phyloP scores from a whole-genome alignment of 345 rosid species.

The Aquilaria malaccensis region DNA sequence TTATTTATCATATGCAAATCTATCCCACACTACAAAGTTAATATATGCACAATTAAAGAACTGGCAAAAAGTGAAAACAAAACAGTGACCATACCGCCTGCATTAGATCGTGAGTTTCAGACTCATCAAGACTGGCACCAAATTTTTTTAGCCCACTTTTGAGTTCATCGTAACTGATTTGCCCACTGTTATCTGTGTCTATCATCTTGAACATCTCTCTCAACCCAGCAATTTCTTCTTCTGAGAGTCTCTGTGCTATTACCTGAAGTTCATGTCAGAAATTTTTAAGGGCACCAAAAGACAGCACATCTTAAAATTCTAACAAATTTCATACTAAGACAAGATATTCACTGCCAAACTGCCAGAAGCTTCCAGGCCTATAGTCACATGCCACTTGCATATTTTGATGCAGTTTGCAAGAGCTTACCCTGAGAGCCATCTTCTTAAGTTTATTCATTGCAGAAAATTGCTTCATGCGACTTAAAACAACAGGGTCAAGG shows the following conservation, averaged over 20 bases:
- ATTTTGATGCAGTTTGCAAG: not conserved
- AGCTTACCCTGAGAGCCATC: constrained; percentile 69
- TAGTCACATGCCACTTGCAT: not conserved
- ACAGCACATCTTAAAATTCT: not conserved
- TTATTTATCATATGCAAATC: no score
- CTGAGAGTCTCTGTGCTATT: constrained; percentile 65
- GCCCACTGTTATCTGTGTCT: constrained; percentile 68
- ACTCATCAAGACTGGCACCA: constrained; percentile 54
- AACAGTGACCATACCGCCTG: constrained; percentile 42
- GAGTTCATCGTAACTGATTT: constrained; percentile 73
- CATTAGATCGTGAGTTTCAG: constrained; percentile 63
- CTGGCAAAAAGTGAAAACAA: not conserved
- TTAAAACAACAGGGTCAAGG: constrained; percentile 65
- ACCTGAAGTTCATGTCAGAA: constrained; percentile 29
- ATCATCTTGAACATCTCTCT: constrained; percentile 63
- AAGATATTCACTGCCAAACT: no score
- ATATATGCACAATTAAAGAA: no score
- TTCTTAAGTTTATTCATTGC: constrained; percentile 82
- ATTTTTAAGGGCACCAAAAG: not conserved
- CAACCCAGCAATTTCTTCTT: constrained; percentile 72
- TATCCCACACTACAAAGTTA: no score
- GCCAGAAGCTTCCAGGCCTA: not conserved
- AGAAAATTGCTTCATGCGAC: constrained; percentile 72
- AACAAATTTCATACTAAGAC: not conserved
- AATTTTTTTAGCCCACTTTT: constrained; percentile 57